Conservation (phyloP, 768 basidiomycete genomes). For the Leccinum uliginosum region DNA sequence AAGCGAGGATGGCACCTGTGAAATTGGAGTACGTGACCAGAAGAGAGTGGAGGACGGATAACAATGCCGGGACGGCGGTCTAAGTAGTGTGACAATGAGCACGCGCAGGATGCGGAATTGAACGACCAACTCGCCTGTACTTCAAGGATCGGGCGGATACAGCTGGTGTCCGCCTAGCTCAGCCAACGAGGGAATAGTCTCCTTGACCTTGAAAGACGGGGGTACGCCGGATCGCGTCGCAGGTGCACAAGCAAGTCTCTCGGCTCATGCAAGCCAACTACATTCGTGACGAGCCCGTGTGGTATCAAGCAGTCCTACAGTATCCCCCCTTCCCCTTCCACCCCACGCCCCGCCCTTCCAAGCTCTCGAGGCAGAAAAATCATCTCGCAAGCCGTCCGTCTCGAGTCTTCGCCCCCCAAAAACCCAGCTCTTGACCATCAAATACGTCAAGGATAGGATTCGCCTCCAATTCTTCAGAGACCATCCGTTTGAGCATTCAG, state of each 20-base stretch:
- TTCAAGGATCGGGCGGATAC: conserved; percentile 71
- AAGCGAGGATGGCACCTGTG: conserved; percentile 63
- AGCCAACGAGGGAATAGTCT: conserved; percentile 75
- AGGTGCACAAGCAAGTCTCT: conserved; percentile 85
- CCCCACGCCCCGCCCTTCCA: conserved; percentile 57
- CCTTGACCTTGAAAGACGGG: conserved; percentile 59
- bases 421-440: conserved; percentile 53
- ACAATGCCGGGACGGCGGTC: conserved; percentile 76
- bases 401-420: conserved; percentile 33
- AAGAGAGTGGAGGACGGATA: conserved; percentile 69
- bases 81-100: conserved; percentile 27
- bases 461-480: conserved; percentile 91
- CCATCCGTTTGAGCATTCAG: conserved; percentile 93
- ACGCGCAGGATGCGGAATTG: background rate
- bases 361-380: conserved; percentile 41
- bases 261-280: conserved; percentile 68
- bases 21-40: conserved; percentile 76
- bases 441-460: conserved; percentile 81
- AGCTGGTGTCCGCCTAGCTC: conserved; percentile 79
- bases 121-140: conserved; percentile 46
- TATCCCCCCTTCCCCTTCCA: conserved; percentile 84
- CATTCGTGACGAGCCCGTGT: conserved; percentile 64
- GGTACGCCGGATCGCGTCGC: conserved; percentile 78
- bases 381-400: conserved; percentile 20
- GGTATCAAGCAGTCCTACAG: conserved; percentile 82